A percentile compares a stretch with the other conserved stretches of the same genome.
Evolutionary conservation across 352 stramenopile species (phyloP).

Genomic region (Elongisporangium anandrum): DNA sequence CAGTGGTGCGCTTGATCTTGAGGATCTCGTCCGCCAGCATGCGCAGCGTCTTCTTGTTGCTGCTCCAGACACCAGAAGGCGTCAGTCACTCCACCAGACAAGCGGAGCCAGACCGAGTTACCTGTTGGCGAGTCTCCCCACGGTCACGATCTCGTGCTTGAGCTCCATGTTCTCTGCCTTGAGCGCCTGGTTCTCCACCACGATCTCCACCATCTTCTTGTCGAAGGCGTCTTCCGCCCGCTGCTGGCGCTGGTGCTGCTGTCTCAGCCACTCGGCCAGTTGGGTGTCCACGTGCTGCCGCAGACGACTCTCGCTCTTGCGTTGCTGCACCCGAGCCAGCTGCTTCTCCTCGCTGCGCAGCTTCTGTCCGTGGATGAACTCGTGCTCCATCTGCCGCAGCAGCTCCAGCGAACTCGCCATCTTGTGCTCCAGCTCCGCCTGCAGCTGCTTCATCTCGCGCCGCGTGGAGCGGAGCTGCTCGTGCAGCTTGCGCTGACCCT

Average conservation of each 20-base stretch:
- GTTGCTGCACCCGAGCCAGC: slow-evolving; percentile 19
- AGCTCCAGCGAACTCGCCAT: slow-evolving; percentile 32
- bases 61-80: slow-evolving; percentile 4
- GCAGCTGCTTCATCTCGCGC: slow-evolving; percentile 19
- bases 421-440: slow-evolving; percentile 22
- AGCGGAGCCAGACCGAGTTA: slow-evolving; percentile 1
- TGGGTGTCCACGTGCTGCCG: slow-evolving; percentile 16
- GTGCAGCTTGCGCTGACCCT: slow-evolving; percentile 20
- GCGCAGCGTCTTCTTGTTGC: slow-evolving; percentile 42
- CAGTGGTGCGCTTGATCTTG: slow-evolving; percentile 33
- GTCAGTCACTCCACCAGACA: too few relatives aligned
- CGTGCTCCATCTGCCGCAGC: slow-evolving; percentile 32
- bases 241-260: slow-evolving; percentile 16
- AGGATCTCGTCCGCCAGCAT: slow-evolving; percentile 41
- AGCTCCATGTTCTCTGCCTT: slow-evolving; percentile 38
- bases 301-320: slow-evolving; percentile 19
- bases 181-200: slow-evolving; percentile 35
- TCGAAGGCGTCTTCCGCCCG: slow-evolving; percentile 32
- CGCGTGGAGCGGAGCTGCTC: slow-evolving; percentile 19
- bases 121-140: slow-evolving; percentile 7
- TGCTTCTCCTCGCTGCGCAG: slow-evolving; percentile 31
- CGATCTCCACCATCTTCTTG: slow-evolving; percentile 31
- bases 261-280: slow-evolving; percentile 16
- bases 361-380: slow-evolving; percentile 24
- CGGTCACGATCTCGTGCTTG: slow-evolving; percentile 19